Conservation (phyloP, 345 rosid species). For the Excoecaria cochinchinensis region DNA sequence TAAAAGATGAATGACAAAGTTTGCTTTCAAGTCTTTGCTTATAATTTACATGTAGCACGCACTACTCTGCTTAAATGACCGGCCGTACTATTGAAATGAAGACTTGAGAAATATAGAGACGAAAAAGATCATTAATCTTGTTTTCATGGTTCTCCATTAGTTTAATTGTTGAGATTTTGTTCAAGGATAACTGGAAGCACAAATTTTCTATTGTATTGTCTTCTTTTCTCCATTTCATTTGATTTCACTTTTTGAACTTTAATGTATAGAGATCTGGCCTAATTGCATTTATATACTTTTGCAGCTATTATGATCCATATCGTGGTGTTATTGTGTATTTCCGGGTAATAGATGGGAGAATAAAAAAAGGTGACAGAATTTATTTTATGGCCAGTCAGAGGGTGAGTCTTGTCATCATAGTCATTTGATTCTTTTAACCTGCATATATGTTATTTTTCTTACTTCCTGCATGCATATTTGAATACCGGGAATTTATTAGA, state of each 20-base stretch:
- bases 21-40: not conserved
- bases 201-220: not conserved
- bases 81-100: not conserved
- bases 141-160: not conserved
- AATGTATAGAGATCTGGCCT: not conserved
- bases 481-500: no score
- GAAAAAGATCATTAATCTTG: not conserved
- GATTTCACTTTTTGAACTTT: not conserved
- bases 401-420: no score
- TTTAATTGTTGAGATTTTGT: not conserved
- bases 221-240: not conserved
- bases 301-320: slow-evolving; percentile 73
- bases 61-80: not conserved
- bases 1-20: no score
- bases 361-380: slow-evolving; percentile 92
- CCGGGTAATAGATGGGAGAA: slow-evolving; percentile 88
- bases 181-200: not conserved
- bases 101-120: not conserved
- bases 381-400: slow-evolving; percentile 90
- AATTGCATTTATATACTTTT: slow-evolving; percentile 13
- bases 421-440: no score
- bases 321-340: slow-evolving; percentile 97
- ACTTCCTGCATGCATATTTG: no score
- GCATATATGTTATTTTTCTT: no score
- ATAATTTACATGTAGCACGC: not conserved